Base-by-base conservation (phyloP, 495 filamentous ascomycete genomes). In the Penicillium ochrochloron region DNA sequence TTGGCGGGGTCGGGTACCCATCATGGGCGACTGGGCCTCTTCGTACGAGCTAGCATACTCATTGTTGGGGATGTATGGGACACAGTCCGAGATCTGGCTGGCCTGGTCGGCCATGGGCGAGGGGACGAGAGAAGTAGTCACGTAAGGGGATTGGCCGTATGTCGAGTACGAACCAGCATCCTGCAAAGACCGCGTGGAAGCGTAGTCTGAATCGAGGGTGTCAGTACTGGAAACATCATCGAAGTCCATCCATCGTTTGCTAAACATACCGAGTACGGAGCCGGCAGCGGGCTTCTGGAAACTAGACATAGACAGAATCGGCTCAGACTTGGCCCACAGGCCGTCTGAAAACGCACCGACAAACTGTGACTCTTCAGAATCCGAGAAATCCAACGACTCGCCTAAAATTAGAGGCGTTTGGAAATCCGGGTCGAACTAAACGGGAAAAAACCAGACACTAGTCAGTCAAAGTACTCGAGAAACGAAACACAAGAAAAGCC, bases 321-420 rank as follows among this genome's bases (percentile, higher is more conserved):
- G 76, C 68, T 80, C 82, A 76, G 82, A 79, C 80, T 83, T 82
- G 78, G 80, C 81, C 76, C 80, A 73, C 61, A 81, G 79, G 77
- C 78, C 80, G 75, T 79, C 81, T 77, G 77, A 77, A 68, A 78
- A 74, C 50, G 77, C 76, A 72, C 76, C 78, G 73, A 75, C 71
- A 67, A 82, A 78, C 57, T 72, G 74, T 61, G 79, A 79, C 62
- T 78, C 78, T 76, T 80, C 81, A 70, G 79, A 74, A 67, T 84
- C 82, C 59, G 80, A 82, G 67, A 83, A 75, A 65, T 82, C 82
- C 68, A 82, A 81, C 35, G 78, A 78, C 67, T 85, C 83, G 74
- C 81, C 82, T 63, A 85, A 64, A 64, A 85, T 84, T 59, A 85
- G 68, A 35, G 83, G 83, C 58, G 81, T 83, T 75, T 82, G 80